Evolutionary conservation across 345 rosid species (phyloP), one percentile per base, ranked within the genome.

Genomic region (Pistacia integerrima): DNA sequence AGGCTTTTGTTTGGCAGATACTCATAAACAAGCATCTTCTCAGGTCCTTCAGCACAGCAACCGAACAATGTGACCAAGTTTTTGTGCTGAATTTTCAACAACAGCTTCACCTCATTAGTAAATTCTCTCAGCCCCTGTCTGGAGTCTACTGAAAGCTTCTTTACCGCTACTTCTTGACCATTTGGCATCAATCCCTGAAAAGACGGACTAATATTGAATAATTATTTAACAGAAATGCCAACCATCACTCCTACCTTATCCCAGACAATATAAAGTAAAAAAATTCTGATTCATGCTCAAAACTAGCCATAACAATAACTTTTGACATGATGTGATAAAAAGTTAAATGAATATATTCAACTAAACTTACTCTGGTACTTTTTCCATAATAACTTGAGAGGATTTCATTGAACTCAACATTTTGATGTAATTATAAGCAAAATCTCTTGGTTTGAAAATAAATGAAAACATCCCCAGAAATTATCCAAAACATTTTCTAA

Each of bases 21-120:
- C 76, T 94, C 97, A 10, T 94, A 94, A 57, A 94, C 87, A 70
- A 94, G 82, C 88, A 94, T 94, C 85, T 87, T 89, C 67, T 94
- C 96, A 0, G 87, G 89, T 78, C 88, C 93, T 46, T 88, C 84
- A 16, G 84, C 81, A 77, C 97, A 93, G 66, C 95, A 93, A 3
- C 98, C 95, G 1, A 89, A 61, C 81, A 94, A 82, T 41, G 82
- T 85, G 73, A 94, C 95, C 76, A 94, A 85, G 77, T 94, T 90
- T 83, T 83, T 87, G 73, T 94, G 96, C 76, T 92, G 98, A 80
- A 88, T 90, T 74, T 86, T 82, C 76, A 89, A 75, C 60, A 94
- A 81, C 64, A 94, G 82, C 74, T 84, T 87, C 76, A 90, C 93
- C 87, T 94, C 97, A 78, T 89, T 94, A 2, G 72, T 84, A 78